Evolutionary conservation across 768 basidiomycete genomes (phyloP).

Genomic region (Naganishia antarctica): DNA sequence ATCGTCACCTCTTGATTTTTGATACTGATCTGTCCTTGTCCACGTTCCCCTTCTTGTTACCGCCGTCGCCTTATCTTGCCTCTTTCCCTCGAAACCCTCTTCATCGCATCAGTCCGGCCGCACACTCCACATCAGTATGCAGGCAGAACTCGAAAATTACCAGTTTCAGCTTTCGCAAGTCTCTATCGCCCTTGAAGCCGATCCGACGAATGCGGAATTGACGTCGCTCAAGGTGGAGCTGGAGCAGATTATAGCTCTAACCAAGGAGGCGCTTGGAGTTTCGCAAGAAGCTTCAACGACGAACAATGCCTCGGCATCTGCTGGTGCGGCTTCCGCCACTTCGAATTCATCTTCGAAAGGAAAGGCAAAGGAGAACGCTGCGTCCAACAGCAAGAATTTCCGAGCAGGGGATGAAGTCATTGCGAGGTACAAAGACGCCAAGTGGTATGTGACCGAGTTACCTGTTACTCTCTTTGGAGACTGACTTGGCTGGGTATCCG

Average conservation of each 20-base stretch:
- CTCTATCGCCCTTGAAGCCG: conserved; percentile 45
- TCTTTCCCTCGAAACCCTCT: no score
- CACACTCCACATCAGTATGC: conserved; percentile 30
- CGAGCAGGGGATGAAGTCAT: conserved; percentile 49
- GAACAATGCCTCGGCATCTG: conserved; percentile 22
- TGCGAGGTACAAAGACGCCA: conserved; percentile 50
- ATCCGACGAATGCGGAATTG: conserved; percentile 46
- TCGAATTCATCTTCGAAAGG: conserved; percentile 22
- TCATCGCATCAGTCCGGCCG: not conserved
- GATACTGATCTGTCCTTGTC: no score
- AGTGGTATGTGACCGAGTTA: conserved; percentile 35
- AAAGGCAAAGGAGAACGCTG: conserved; percentile 36
- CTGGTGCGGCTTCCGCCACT: conserved; percentile 7
- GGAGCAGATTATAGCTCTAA: conserved; percentile 47
- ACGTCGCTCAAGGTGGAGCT: conserved; percentile 47
- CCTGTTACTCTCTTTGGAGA: not conserved
- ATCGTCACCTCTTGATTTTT: no score
- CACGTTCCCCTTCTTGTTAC: no score
- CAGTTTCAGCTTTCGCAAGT: conserved; percentile 49
- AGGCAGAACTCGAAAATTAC: conserved; percentile 48
- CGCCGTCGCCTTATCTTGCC: no score
- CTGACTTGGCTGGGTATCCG: not conserved
- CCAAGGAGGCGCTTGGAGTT: conserved; percentile 37
- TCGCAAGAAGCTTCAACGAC: not conserved
- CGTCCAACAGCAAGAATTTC: conserved; percentile 33